These are phyloP conservation scores for Achaetomium macrosporum DNA, from an alignment of 2,329 filamentous ascomycete species.

Conservation along the genomic window DNA sequence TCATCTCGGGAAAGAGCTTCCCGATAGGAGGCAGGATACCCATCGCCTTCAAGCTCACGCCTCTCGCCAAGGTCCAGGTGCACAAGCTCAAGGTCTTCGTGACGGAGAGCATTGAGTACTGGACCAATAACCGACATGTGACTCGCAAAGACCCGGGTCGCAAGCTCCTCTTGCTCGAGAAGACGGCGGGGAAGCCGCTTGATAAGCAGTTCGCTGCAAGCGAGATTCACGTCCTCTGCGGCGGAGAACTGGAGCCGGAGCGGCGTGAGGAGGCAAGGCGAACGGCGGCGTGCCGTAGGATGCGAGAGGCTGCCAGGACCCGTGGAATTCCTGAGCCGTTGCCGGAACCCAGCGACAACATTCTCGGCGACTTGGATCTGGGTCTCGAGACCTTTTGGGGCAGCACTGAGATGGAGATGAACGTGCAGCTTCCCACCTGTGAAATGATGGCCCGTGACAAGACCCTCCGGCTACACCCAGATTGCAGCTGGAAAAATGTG, in stretches of 20 bases:
- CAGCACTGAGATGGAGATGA: constrained; percentile 91
- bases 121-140: constrained; percentile 77
- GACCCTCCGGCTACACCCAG: constrained; percentile 65
- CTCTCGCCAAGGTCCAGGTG: constrained; percentile 86
- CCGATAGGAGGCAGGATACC: constrained; percentile 82
- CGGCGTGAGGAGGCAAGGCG: constrained; percentile 44
- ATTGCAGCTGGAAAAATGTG: constrained; percentile 90
- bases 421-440: constrained; percentile 84
- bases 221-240: constrained; percentile 68
- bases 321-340: constrained; percentile 37
- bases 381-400: constrained; percentile 68
- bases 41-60: constrained; percentile 90
- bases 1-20: constrained; percentile 93
- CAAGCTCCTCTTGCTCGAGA: constrained; percentile 84
- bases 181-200: constrained; percentile 71
- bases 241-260: constrained; percentile 63
- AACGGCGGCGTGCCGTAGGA: constrained; percentile 44
- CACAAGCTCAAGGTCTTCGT: constrained; percentile 89
- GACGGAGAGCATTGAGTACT: constrained; percentile 87
- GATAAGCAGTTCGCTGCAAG: constrained; percentile 69
- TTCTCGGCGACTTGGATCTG: constrained; percentile 73
- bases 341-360: constrained; percentile 56
- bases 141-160: constrained; percentile 77
- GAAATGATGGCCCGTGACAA: constrained; percentile 74
- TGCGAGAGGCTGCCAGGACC: constrained; percentile 44